phyloP scores from a whole-genome alignment of 495 filamentous ascomycete species.

The Tuber aestivum region DNA sequence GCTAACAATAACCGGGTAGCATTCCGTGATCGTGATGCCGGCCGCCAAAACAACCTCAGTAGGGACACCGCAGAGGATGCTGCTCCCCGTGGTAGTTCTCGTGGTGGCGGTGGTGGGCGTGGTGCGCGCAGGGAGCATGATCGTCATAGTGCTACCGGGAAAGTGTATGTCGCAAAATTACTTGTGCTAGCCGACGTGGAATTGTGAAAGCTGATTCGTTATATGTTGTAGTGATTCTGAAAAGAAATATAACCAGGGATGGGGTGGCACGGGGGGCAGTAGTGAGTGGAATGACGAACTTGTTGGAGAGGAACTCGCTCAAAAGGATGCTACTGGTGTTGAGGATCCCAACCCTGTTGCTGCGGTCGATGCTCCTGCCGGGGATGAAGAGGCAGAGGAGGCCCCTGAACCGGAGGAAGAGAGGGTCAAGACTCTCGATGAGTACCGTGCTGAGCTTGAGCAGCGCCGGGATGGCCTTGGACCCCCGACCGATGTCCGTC shows the following conservation, averaged over 20 bases:
- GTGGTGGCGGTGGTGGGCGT: constrained; percentile 47
- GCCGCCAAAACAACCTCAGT: constrained; percentile 71
- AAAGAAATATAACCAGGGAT: constrained; percentile 86
- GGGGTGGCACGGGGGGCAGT: constrained; percentile 74
- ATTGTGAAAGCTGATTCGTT: constrained; percentile 22
- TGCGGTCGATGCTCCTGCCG: constrained; percentile 46
- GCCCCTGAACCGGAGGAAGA: constrained; percentile 61
- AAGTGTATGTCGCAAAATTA: constrained; percentile 53
- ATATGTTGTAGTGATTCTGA: constrained; percentile 62
- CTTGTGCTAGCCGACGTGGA: constrained; percentile 10
- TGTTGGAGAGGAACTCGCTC: constrained; percentile 77
- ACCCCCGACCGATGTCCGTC: constrained; percentile 57
- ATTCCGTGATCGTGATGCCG: constrained; percentile 85
- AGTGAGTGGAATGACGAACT: constrained; percentile 82
- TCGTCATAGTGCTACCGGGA: constrained; percentile 69
- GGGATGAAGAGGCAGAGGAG: constrained; percentile 44
- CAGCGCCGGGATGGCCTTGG: constrained; percentile 74
- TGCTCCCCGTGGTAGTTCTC: constrained; percentile 51
- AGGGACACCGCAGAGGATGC: constrained; percentile 61
- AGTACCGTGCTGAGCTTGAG: constrained; percentile 81
- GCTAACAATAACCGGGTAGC: constrained; percentile 49
- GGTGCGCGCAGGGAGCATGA: constrained; percentile 61
- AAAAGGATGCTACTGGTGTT: constrained; percentile 65
- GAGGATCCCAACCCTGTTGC: constrained; percentile 42
- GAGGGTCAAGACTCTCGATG: constrained; percentile 77